phyloP scores from a whole-genome alignment of 78 protist species.

The Protostelium mycophagum region DNA sequence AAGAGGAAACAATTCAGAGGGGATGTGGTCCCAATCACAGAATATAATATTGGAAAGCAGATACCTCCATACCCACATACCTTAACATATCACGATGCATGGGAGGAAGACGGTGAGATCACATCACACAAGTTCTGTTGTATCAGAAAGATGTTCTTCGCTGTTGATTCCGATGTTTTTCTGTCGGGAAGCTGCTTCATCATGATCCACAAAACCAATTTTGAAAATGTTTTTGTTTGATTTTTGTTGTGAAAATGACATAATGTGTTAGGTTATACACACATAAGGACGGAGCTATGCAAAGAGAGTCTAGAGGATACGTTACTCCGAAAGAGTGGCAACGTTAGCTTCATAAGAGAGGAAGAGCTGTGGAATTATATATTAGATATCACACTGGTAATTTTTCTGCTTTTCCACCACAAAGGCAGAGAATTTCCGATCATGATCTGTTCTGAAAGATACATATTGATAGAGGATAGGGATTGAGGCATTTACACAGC shows the following conservation, averaged over 20 bases:
- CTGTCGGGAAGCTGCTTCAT: too few relatives aligned
- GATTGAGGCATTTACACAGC: not conserved
- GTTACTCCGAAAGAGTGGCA: not conserved
- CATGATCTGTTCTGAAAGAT: too few relatives aligned
- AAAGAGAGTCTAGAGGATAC: not conserved
- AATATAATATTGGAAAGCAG: not conserved
- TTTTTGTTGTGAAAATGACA: too few relatives aligned
- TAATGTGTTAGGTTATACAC: not conserved
- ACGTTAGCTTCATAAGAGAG: not conserved
- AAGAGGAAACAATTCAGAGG: not conserved
- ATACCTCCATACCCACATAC: not conserved
- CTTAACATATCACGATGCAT: not conserved
- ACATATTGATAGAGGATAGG: too few relatives aligned
- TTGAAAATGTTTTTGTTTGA: too few relatives aligned
- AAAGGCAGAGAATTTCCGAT: not conserved
- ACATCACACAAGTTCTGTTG: too few relatives aligned
- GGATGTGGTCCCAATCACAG: not conserved
- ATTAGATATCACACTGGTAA: not conserved
- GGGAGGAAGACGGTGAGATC: not conserved
- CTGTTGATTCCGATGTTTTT: too few relatives aligned
- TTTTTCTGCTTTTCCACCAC: not conserved
- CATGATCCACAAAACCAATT: too few relatives aligned
- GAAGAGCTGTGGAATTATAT: not conserved
- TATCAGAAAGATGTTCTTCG: too few relatives aligned
- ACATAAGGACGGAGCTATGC: not conserved